Evolutionary conservation across 1,284 basidiomycete genomes (phyloP).

Genomic region (Tetrapyrgos nigripes): DNA sequence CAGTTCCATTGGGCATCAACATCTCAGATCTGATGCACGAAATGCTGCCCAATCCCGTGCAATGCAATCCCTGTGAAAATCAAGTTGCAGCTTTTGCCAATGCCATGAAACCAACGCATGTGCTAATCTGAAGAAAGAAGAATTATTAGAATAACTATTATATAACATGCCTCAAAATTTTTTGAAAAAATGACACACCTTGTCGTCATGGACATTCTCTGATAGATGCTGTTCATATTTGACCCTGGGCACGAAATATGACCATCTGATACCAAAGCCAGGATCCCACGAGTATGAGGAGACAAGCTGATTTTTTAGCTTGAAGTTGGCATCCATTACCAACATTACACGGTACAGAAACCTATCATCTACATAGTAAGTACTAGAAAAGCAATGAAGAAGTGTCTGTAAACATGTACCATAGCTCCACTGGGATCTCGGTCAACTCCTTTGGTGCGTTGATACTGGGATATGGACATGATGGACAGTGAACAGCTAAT

Average conservation of each 20-base stretch:
- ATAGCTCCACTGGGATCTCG: background rate
- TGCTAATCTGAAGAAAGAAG: conserved; percentile 12
- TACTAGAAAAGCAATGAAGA: background rate
- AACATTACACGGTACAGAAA: conserved; percentile 29
- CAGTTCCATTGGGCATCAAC: conserved; percentile 8
- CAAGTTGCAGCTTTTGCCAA: conserved; percentile 8
- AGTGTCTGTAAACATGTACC: background rate
- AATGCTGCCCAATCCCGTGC: conserved; percentile 16
- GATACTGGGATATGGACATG: background rate
- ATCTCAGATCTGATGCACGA: conserved; percentile 15
- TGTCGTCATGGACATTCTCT: conserved; percentile 4
- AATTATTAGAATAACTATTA: background rate
- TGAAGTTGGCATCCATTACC: conserved; percentile 35
- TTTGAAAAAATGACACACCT: conserved; percentile 3
- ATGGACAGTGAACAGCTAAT: background rate
- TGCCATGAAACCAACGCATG: conserved; percentile 15
- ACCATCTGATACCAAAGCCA: conserved; percentile 26
- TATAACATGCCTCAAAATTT: background rate
- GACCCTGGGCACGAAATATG: conserved; percentile 32
- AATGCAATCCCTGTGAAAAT: conserved; percentile 9
- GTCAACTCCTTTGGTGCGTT: background rate
- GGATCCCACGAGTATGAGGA: conserved; percentile 28
- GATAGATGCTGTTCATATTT: conserved; percentile 24
- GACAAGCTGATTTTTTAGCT: conserved; percentile 28
- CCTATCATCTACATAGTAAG: conserved; percentile 13